These are phyloP conservation scores for Penicillium sp. DNA, from an alignment of 2,329 filamentous ascomycete genomes.

Conservation along the genomic window DNA sequence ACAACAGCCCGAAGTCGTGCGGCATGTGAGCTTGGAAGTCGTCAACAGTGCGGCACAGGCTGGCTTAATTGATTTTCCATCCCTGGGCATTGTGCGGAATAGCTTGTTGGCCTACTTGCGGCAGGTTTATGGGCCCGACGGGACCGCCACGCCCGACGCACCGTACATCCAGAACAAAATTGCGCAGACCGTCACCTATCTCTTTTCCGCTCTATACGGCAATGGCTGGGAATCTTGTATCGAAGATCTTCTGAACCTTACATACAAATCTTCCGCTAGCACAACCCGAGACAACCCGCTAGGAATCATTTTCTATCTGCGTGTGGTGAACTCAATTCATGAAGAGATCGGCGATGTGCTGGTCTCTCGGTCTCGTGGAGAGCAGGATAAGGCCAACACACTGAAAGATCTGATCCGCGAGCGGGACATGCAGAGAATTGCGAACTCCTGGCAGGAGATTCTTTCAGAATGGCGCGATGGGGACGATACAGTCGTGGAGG, in stretches of 20 bases:
- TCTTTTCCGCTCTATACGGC: slow-evolving; percentile 85
- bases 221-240: slow-evolving; percentile 87
- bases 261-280: slow-evolving; percentile 60
- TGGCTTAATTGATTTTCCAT: slow-evolving; percentile 71
- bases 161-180: slow-evolving; percentile 90
- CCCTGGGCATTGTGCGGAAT: slow-evolving; percentile 75
- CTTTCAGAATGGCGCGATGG: slow-evolving; percentile 73
- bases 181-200: slow-evolving; percentile 89
- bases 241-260: slow-evolving; percentile 81
- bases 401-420: slow-evolving; percentile 88
- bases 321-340: slow-evolving; percentile 84
- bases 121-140: slow-evolving; percentile 66
- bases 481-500: slow-evolving; percentile 74
- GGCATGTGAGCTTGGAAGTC: slow-evolving; percentile 86
- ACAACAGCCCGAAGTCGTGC: slow-evolving; percentile 76
- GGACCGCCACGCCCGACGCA: slow-evolving; percentile 64
- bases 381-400: slow-evolving; percentile 82
- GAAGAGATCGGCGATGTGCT: slow-evolving; percentile 96
- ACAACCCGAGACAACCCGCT: slow-evolving; percentile 66
- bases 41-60: slow-evolving; percentile 89
- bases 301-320: slow-evolving; percentile 83
- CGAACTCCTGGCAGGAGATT: slow-evolving; percentile 88
- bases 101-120: slow-evolving; percentile 79
- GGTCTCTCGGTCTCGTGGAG: slow-evolving; percentile 72
- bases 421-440: slow-evolving; percentile 85